Percentiles rank a stretch among this genome's conserved stretches.
phyloP scores from a whole-genome alignment of 139 green algal species.

The Bryopsis sp. region DNA sequence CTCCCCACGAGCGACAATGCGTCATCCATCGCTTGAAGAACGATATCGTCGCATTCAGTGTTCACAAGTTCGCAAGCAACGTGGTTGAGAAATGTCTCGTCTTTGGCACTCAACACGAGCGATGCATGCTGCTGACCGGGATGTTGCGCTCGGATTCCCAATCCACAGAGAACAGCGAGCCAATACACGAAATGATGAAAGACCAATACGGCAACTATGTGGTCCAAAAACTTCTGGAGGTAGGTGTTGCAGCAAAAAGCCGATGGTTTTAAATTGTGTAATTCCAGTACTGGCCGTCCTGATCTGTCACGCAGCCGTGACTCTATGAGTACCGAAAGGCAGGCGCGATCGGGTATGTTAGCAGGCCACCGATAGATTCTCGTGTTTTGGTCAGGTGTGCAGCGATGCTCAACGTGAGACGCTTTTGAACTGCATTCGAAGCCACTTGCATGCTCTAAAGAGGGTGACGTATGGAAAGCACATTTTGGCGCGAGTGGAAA shows the following conservation, averaged over 20 bases:
- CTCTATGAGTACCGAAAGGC: too few species aligned
- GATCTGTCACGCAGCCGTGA: too few species aligned
- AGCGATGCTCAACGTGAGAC: too few species aligned
- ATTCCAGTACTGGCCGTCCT: too few species aligned
- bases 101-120: slow-evolving; percentile 34
- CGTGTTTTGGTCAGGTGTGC: too few species aligned
- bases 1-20: slow-evolving; percentile 25
- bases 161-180: too few species aligned
- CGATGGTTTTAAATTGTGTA: too few species aligned
- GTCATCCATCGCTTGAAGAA: slow-evolving; percentile 42
- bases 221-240: slow-evolving; percentile 61
- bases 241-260: too few species aligned
- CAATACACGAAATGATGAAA: slow-evolving; percentile 74
- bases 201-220: slow-evolving; percentile 90
- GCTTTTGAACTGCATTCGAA: slow-evolving; percentile 55
- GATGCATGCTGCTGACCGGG: too few species aligned
- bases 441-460: slow-evolving; percentile 68
- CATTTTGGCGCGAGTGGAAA: slow-evolving; percentile 84
- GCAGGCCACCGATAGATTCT: too few species aligned
- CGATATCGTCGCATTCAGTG: slow-evolving; percentile 31
- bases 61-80: slow-evolving; percentile 93
- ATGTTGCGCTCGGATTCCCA: too few species aligned
- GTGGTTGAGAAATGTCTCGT: slow-evolving; percentile 87
- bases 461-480: slow-evolving; percentile 89
- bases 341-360: too few species aligned